A percentile compares a stretch with the other conserved stretches of the same genome.
Evolutionary conservation across 257 asterid species (phyloP).

Genomic region (Marsdenia floribunda): DNA sequence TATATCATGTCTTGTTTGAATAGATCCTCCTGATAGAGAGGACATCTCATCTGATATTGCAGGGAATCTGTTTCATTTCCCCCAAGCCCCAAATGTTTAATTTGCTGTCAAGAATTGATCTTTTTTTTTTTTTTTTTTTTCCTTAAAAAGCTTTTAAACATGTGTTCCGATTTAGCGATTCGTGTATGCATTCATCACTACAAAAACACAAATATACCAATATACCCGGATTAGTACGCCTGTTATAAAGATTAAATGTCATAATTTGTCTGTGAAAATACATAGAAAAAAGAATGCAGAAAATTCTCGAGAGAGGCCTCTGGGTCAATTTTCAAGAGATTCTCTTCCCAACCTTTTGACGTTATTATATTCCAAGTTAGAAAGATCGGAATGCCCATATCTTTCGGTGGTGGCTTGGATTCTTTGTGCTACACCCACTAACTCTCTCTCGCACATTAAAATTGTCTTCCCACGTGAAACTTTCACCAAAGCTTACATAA

Average conservation of each 20-base stretch:
- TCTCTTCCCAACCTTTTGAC: conserved; percentile 11
- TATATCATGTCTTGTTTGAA: conserved; percentile 17
- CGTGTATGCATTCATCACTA: not conserved
- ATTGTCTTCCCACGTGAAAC: conserved; percentile 3
- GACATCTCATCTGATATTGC: conserved; percentile 8
- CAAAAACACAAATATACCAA: not conserved
- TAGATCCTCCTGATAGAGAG: conserved; percentile 10
- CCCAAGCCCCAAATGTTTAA: too few species aligned
- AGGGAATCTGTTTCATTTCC: conserved; percentile 10
- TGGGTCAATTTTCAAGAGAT: conserved; percentile 20
- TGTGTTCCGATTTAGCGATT: not conserved
- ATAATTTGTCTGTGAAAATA: not conserved
- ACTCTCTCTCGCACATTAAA: not conserved
- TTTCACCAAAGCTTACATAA: not conserved
- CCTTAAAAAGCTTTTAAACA: not conserved
- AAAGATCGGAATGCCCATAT: conserved; percentile 10
- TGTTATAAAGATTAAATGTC: not conserved
- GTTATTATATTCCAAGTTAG: conserved; percentile 15
- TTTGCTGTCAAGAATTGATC: conserved; percentile 4
- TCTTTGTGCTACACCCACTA: conserved; percentile 20
- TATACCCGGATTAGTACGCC: not conserved
- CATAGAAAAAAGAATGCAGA: not conserved
- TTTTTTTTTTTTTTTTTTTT: not conserved
- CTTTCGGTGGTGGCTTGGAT: conserved; percentile 29
- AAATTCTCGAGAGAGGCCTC: conserved; percentile 10